Base-by-base conservation (phyloP, 495 filamentous ascomycete species). In the Aspergillus haitiensis region DNA sequence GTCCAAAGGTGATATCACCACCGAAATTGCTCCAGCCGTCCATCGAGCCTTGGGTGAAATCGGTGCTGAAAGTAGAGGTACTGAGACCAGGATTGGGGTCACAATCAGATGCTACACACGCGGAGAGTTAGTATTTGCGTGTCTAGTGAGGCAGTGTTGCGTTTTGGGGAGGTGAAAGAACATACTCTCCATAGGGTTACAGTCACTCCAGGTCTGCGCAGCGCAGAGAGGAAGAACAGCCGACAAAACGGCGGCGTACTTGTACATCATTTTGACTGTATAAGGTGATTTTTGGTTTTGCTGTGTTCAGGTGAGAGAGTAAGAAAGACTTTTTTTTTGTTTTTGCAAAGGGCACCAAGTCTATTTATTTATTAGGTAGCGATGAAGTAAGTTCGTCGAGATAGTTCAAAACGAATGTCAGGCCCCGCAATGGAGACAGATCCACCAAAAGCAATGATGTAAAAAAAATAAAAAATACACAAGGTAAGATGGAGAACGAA, bases 81-180 rank as follows among this genome's bases (percentile, higher is more conserved):
- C 79, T 78, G 46, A 93, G 75, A 54, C 86, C 91, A 11, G 81
- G 80, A 68, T 92, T 76, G 33, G 84, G 67, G 8, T 85, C 78
- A 69, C 89, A 93, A 31, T 71, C 70, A 34, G 69, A 74, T 81
- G 49, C 32, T 37, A 27, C 21, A 27, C 21, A 1, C 21, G 21
- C 16, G 15, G 44, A 15, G 6, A 12, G 15, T 60, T 60, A 57
- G 56, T 54, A 27, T 27, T 47, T 47, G 16, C 16, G 12, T 39
- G 8, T 31, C 35, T 21, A 45, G 31, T 54, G 18, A 16, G 12
- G 51, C 15, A 45, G 35, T 12, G 21, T 32, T 32, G 56, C 8
- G 7, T 15, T 16, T 16, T 16, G 12, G 42, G 42, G 11, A 16
- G 13, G 42, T 31, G 8, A 34, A 58, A 44, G 51, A 31, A 68